These are phyloP conservation scores for Senna tora DNA, from an alignment of 306 rosid genomes.

Conservation along the genomic window DNA sequence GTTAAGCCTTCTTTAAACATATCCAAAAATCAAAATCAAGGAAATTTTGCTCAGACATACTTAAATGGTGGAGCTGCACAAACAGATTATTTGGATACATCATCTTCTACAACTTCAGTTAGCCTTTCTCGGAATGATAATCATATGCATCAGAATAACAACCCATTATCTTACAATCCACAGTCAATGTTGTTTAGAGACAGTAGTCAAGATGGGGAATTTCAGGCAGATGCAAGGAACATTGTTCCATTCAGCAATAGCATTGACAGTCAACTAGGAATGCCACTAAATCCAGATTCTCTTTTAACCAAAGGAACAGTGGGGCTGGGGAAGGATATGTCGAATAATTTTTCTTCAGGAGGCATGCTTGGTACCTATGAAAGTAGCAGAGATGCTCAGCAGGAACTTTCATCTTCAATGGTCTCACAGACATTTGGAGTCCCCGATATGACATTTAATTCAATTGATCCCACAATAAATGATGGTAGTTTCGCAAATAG, in stretches of 20 bases:
- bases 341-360: conserved; percentile 64
- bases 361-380: conserved; percentile 64
- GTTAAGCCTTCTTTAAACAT: conserved; percentile 77
- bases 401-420: conserved; percentile 87
- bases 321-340: conserved; percentile 61
- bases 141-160: conserved; percentile 67
- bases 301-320: conserved; percentile 61
- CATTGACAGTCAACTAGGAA: conserved; percentile 61
- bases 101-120: conserved; percentile 91
- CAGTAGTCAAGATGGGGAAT: conserved; percentile 70
- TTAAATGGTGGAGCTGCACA: conserved; percentile 55
- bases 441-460: conserved; percentile 83
- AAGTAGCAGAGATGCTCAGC: conserved; percentile 72
- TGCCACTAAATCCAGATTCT: conserved; percentile 69
- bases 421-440: conserved; percentile 91
- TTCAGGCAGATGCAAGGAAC: conserved; percentile 66
- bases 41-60: conserved; percentile 58
- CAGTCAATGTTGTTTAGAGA: conserved; percentile 75
- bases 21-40: conserved; percentile 71
- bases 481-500: conserved; percentile 71
- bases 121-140: conserved; percentile 80
- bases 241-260: conserved; percentile 59
- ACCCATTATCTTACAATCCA: conserved; percentile 65
- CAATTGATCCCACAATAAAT: conserved; percentile 83
- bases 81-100: conserved; percentile 91